Conservation (phyloP, 768 basidiomycete species). For the Fomitopsis serialis region DNA sequence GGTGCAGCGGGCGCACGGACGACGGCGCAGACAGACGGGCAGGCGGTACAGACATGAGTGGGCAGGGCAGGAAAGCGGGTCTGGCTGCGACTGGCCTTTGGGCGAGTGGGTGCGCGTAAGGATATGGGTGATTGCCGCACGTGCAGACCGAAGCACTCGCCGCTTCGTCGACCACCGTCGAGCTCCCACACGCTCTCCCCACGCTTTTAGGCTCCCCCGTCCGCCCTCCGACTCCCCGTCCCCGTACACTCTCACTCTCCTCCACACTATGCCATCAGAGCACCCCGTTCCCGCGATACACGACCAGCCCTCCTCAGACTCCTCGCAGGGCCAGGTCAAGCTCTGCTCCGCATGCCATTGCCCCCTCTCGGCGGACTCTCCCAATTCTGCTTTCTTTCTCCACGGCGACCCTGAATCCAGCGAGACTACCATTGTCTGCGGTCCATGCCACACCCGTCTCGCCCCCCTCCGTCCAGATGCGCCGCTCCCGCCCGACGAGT, state of each 20-base stretch:
- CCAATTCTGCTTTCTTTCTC: constrained; percentile 21
- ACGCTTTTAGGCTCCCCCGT: constrained; percentile 5
- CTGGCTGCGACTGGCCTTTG: constrained; percentile 6
- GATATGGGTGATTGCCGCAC: constrained; percentile 7
- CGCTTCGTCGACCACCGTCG: constrained; percentile 3
- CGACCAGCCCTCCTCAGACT: constrained; percentile 21
- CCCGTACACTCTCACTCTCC: constrained; percentile 9
- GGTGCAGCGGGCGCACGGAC: neutral
- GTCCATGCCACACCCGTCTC: constrained; percentile 39
- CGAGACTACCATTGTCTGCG: constrained; percentile 36
- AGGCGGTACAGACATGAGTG: neutral
- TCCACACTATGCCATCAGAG: constrained; percentile 47
- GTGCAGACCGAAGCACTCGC: constrained; percentile 3
- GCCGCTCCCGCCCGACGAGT: constrained; percentile 12
- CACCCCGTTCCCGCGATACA: constrained; percentile 25
- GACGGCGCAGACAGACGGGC: neutral
- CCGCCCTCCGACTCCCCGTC: constrained; percentile 12
- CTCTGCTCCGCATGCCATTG: constrained; percentile 27
- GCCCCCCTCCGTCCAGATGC: constrained; percentile 19
- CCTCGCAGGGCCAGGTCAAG: constrained; percentile 24
- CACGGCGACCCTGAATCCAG: constrained; percentile 21
- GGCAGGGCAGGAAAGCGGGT: neutral
- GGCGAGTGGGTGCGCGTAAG: no score
- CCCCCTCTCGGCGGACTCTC: constrained; percentile 24
- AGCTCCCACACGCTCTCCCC: constrained; percentile 12